Conservation (phyloP, 805 yeast species). For the Myxozyma vanderwaltii region DNA sequence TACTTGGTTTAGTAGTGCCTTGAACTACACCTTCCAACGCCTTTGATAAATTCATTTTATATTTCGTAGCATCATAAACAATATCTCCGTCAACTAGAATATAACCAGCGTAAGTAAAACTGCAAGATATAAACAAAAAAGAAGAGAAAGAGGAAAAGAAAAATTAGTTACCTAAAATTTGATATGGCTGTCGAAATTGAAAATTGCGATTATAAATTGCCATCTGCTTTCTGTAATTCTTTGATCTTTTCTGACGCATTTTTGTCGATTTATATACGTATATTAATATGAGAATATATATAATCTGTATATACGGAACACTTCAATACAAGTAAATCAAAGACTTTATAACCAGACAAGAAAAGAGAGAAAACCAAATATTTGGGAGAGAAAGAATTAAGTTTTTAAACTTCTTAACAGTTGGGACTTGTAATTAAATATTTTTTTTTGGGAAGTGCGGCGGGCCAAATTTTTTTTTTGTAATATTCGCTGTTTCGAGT, state of each 20-base stretch:
- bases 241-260: constrained; percentile 97
- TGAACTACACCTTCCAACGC: constrained; percentile 82
- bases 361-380: too few species aligned
- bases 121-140: background rate
- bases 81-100: constrained; percentile 70
- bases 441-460: too few species aligned
- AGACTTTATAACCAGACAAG: too few species aligned
- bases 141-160: background rate
- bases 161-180: constrained; percentile 56
- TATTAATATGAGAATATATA: too few species aligned
- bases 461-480: too few species aligned
- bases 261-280: too few species aligned
- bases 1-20: constrained; percentile 72
- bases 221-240: constrained; percentile 91
- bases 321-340: too few species aligned
- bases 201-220: constrained; percentile 79
- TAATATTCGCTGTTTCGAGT: background rate
- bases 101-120: background rate
- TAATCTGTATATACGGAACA: too few species aligned
- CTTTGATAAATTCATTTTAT: constrained; percentile 76
- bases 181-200: constrained; percentile 92
- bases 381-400: background rate
- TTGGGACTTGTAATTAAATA: constrained; percentile 10
- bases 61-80: constrained; percentile 62
- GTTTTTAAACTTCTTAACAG: background rate